Evolutionary conservation across 805 yeast species (phyloP), one percentile per base, ranked within the genome.

Genomic region (Myxozyma lipomycoides): DNA sequence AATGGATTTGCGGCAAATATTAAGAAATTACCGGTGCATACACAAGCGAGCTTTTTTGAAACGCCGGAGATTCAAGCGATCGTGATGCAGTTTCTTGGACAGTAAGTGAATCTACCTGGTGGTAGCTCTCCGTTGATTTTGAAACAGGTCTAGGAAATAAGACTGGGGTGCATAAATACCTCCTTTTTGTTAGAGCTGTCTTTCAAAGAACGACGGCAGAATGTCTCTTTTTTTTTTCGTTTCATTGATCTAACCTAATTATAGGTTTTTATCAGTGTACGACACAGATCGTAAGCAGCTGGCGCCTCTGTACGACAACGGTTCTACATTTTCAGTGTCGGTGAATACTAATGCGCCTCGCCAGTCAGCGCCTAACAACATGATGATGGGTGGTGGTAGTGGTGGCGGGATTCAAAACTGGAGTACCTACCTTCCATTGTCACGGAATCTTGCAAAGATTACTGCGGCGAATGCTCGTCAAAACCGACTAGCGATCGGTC

Each of bases 301-400:
- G 43, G 65, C 84, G 66, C 75, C 77, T 39, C 71, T 93, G 26
- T 93, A 93, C 65, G 87, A 93, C 46, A 78, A 78, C 43, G 84
- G 83, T 62, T 87, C 97, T 0, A 86, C 84, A 64, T 91, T 93
- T 62, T 89, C 97, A 0, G 65, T 84, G 48, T 84, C 86, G 53
- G 80, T 83, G 21, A 95, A 88, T 68, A 72, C 86, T 0, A 71
- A 82, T 0, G 83, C 84, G 40, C 91, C 95, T 6, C 73, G 77
- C 46, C 51, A 60, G 6, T 51, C 64, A 4, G 58, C 56, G 28
- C n/a, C n/a, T n/a, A n/a, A n/a, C n/a, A n/a, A n/a, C n/a, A 10
- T 28, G 15, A 28, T 15, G 12, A 28, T 10, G 15, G 34, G 34
- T 15, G 17, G 42, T 5, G 43, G 39, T 23, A 12, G 21, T 12